These are phyloP conservation scores for Avena insularis DNA, from an alignment of 176 grass and related monocot species.

Conservation along the genomic window DNA sequence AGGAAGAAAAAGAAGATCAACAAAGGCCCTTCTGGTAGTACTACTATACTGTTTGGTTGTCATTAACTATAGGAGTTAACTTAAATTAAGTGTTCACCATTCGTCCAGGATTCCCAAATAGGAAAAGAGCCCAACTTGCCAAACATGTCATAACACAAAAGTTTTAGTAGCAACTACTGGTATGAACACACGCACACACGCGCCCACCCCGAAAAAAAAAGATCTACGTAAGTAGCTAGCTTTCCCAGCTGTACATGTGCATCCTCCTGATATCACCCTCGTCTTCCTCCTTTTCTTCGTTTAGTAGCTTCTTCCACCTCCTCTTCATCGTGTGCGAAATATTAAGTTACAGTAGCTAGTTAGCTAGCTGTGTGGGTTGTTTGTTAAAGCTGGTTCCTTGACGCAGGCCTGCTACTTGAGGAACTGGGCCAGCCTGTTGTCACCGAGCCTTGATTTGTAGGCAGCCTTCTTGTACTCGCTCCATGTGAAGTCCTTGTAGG, in stretches of 20 bases:
- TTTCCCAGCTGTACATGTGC: slow-evolving; percentile 38
- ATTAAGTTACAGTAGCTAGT: not conserved
- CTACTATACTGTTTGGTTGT: slow-evolving; percentile 8
- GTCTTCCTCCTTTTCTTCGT: not conserved
- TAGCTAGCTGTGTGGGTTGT: not conserved
- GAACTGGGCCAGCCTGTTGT: slow-evolving; percentile 87
- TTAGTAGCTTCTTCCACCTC: not conserved
- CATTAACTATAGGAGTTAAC: slow-evolving; percentile 27
- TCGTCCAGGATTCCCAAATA: slow-evolving; percentile 26
- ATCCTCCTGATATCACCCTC: slow-evolving; percentile 19
- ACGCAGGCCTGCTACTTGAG: slow-evolving; percentile 42
- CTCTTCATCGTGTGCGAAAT: not conserved
- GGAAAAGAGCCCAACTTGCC: slow-evolving; percentile 35
- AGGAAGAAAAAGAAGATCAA: not conserved
- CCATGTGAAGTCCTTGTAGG: slow-evolving; percentile 99
- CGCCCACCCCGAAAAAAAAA: not conserved
- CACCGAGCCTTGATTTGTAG: slow-evolving; percentile 92
- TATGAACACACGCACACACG: not conserved
- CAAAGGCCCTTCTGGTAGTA: not conserved
- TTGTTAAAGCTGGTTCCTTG: slow-evolving; percentile 19
- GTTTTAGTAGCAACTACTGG: not conserved
- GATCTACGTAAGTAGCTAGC: not conserved
- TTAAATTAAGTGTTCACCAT: not conserved
- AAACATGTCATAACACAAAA: slow-evolving; percentile 26
- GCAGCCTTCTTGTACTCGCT: slow-evolving; percentile 97